phyloP scores from a whole-genome alignment of 106 monocot genomes.

The Dendrobium nobile region DNA sequence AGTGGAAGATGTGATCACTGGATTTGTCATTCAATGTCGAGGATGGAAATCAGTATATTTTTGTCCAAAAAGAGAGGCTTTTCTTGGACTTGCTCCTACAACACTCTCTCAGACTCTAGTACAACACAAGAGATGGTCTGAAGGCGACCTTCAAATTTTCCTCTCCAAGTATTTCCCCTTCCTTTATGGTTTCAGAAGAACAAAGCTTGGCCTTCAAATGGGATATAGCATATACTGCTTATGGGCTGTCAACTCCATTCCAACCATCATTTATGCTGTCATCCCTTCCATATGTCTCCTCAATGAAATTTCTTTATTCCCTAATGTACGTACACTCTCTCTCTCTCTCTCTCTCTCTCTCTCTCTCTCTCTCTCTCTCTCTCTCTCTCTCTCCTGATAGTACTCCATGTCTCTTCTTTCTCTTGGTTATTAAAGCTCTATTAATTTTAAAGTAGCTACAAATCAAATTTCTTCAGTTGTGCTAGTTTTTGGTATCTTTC shows the following conservation, averaged over 20 bases:
- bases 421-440: not conserved
- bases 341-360: constrained; percentile 3
- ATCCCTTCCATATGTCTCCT: constrained; percentile 45
- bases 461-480: not conserved
- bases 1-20: constrained; percentile 70
- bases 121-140: constrained; percentile 71
- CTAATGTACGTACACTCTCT: constrained; percentile 29
- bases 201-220: constrained; percentile 49
- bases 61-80: constrained; percentile 38
- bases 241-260: constrained; percentile 52
- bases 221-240: constrained; percentile 33
- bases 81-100: constrained; percentile 56
- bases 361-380: no score
- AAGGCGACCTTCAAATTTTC: constrained; percentile 53
- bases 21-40: constrained; percentile 61
- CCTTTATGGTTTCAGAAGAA: constrained; percentile 31
- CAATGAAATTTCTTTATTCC: constrained; percentile 43
- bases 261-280: constrained; percentile 42
- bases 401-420: not conserved
- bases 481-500: not conserved
- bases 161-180: constrained; percentile 61
- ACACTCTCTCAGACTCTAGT: constrained; percentile 44
- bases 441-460: not conserved
- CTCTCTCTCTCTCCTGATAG: not conserved
- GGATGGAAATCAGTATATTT: constrained; percentile 67